Evolutionary conservation across 352 stramenopile species (phyloP).

Genomic region (Blastocystis hominis): DNA sequence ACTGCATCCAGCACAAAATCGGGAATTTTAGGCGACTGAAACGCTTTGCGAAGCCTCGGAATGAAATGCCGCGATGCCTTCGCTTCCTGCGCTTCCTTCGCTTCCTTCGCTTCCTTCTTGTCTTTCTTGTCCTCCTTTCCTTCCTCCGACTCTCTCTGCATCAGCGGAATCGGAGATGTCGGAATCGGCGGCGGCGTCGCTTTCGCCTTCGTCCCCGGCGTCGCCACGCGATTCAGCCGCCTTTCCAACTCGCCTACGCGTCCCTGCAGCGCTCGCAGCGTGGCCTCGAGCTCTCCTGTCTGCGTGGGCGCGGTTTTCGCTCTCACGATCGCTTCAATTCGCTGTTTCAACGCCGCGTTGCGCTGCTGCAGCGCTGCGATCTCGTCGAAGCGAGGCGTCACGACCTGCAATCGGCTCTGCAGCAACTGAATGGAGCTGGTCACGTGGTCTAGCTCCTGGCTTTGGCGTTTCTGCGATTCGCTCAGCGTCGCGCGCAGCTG

Average conservation of each 20-base stretch:
- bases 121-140: neutral
- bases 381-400: conserved; percentile 25
- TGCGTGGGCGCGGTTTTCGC: neutral
- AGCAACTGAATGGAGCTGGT: neutral
- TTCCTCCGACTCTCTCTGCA: neutral
- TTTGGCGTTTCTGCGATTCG: neutral
- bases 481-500: neutral
- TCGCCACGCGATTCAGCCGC: neutral
- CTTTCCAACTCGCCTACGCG: neutral
- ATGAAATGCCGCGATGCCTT: neutral
- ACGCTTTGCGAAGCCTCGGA: conserved; percentile 7
- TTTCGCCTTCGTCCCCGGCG: neutral
- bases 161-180: neutral
- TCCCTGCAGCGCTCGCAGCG: neutral
- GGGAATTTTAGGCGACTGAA: neutral
- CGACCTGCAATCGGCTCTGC: neutral
- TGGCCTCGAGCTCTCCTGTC: neutral
- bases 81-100: neutral
- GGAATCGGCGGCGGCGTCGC: neutral
- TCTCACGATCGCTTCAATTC: neutral
- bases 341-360: neutral
- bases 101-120: neutral
- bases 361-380: neutral
- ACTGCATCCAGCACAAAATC: conserved; percentile 30
- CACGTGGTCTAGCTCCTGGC: neutral